Base-by-base conservation (phyloP, 768 basidiomycete species). In the Mycena chlorophos region DNA sequence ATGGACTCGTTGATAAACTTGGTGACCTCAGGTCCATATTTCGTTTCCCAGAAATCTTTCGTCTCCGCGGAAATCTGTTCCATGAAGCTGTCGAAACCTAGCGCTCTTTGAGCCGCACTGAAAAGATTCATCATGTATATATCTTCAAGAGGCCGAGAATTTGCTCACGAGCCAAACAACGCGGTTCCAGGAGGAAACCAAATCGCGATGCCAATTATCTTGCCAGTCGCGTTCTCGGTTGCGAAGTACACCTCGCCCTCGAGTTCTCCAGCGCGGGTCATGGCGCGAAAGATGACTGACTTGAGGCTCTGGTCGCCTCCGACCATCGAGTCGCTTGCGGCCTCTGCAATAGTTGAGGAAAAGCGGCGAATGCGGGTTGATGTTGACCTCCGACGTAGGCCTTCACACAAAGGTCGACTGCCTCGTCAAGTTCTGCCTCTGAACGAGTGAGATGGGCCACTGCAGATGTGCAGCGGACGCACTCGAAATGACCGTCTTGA, bases 161-260 rank as follows among this genome's bases (percentile, higher is more conserved):
- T 52, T 37, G 12, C 70, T 55, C 49, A 71, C 71, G 69, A 66
- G 60, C 64, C 65, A 54, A 71, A 73, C 51, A 73, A 50, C 2
- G 69, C 66, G 31, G 60, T 50, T 2, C 69, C 70, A 0, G 71
- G 69, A 2, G 71, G 70, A 62, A 69, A 70, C 69, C 71, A 73
- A 22, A 69, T 37, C 3, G 69, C 58, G 38, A 63, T 66, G 0
- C 67, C 71, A 31, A 70, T 60, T 2, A 69, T 34, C 38, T 64
- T 61, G 4, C 66, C 61, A 1, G 54, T 46, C 3, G 30, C 42
- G 19, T 62, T 46, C 30, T 69, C 61, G 4, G 60, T 66, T 8
- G 69, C 71, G 13, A 57, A 43, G 48, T 71, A 73, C 48, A 63
- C 67, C 62, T 71, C 66, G 5, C 69, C 70, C 1, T 42, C 65